These are phyloP conservation scores for Beta lomatogona DNA, from an alignment of 179 eudicot species.

Conservation along the genomic window DNA sequence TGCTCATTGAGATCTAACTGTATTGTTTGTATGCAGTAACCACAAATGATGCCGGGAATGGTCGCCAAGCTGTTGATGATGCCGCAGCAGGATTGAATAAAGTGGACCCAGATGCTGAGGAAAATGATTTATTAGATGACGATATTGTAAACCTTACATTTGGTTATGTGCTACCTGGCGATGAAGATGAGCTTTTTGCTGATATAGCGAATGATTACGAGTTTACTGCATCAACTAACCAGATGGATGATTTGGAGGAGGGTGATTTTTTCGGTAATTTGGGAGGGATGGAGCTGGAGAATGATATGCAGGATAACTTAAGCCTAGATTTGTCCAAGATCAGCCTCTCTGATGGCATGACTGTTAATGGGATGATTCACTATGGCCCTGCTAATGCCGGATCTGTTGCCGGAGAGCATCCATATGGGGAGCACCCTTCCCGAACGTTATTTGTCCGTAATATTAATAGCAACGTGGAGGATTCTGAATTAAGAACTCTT, in stretches of 20 bases:
- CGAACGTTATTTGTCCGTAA: constrained; percentile 86
- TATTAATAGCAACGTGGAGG: constrained; percentile 86
- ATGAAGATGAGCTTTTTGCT: constrained; percentile 83
- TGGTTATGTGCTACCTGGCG: constrained; percentile 67
- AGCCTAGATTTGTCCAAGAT: constrained; percentile 48
- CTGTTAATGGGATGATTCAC: constrained; percentile 55
- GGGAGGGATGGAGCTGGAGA: constrained; percentile 85
- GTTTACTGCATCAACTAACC: constrained; percentile 43
- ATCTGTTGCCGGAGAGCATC: constrained; percentile 79
- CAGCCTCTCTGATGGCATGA: constrained; percentile 58
- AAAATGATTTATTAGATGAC: constrained; percentile 46
- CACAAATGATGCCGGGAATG: constrained; percentile 36
- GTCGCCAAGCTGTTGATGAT: constrained; percentile 53
- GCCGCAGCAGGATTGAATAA: constrained; percentile 40
- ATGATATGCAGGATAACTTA: constrained; percentile 58
- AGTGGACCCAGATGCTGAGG: constrained; percentile 43
- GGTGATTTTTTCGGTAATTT: constrained; percentile 75
- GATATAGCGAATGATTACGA: constrained; percentile 68
- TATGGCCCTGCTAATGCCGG: constrained; percentile 55
- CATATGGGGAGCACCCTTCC: constrained; percentile 87
- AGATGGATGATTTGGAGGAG: constrained; percentile 67
- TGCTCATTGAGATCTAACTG: constrained; percentile 17
- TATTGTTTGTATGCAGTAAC: constrained; percentile 48
- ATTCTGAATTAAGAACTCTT: constrained; percentile 65
- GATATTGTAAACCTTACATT: constrained; percentile 40